Conservation (phyloP, 805 yeast genomes). For the Candida koratica region DNA sequence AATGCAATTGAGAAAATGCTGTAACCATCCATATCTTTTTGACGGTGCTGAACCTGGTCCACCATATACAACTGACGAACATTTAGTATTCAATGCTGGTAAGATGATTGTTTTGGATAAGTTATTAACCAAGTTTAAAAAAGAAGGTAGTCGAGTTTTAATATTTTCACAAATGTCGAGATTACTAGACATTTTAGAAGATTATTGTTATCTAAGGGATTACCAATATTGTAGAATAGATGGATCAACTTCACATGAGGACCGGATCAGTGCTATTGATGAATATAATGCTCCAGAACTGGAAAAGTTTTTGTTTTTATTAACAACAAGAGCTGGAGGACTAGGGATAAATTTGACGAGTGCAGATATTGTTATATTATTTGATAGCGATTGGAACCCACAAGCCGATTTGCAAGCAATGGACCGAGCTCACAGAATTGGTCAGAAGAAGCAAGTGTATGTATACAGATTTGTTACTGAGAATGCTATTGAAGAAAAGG, state of each 20-base stretch:
- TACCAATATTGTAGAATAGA: slow-evolving; percentile 89
- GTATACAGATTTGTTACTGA: slow-evolving; percentile 93
- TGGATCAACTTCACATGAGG: slow-evolving; percentile 91
- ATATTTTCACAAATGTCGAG: slow-evolving; percentile 95
- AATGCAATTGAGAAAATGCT: slow-evolving; percentile 94
- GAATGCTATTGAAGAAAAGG: slow-evolving; percentile 94
- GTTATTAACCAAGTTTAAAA: slow-evolving; percentile 63
- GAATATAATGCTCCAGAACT: slow-evolving; percentile 82
- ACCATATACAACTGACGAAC: slow-evolving; percentile 94
- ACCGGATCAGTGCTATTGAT: slow-evolving; percentile 87
- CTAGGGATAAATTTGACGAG: slow-evolving; percentile 88
- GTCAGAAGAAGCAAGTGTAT: slow-evolving; percentile 92
- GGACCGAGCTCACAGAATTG: slow-evolving; percentile 98
- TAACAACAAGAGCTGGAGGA: slow-evolving; percentile 97
- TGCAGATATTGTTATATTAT: slow-evolving; percentile 85
- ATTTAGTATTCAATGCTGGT: slow-evolving; percentile 83
- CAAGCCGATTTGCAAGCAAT: slow-evolving; percentile 97
- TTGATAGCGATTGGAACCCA: slow-evolving; percentile 97
- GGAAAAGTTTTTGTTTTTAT: slow-evolving; percentile 74
- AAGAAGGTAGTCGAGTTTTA: slow-evolving; percentile 81
- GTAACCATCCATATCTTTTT: slow-evolving; percentile 94
- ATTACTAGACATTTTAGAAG: slow-evolving; percentile 83
- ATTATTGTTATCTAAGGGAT: slow-evolving; percentile 81
- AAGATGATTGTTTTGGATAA: slow-evolving; percentile 88
- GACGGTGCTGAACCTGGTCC: slow-evolving; percentile 99